A percentile compares a stretch with the other conserved stretches of the same genome.
These are phyloP conservation scores for Suillus lakei DNA, from an alignment of 768 basidiomycete genomes.

Conservation along the genomic window DNA sequence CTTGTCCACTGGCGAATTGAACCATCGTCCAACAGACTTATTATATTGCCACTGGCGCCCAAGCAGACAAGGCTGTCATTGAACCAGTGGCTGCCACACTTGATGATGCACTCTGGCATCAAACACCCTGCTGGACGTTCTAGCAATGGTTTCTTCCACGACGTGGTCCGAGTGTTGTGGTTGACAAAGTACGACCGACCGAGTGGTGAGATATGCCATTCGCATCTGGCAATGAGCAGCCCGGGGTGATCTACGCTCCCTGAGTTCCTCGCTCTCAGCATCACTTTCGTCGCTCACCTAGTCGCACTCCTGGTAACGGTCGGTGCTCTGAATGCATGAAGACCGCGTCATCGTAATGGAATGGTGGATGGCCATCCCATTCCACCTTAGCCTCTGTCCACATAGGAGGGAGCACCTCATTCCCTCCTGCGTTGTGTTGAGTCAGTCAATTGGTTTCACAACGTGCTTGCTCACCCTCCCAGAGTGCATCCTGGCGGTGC, in stretches of 20 bases:
- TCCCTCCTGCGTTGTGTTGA: too few species aligned
- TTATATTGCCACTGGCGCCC: not conserved
- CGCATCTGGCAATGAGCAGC: too few species aligned
- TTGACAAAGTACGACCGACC: constrained; percentile 1
- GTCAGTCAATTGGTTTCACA: too few species aligned
- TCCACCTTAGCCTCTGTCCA: too few species aligned
- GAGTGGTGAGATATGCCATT: not conserved
- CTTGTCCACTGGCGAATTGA: not conserved
- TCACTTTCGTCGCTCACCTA: not conserved
- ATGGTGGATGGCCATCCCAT: too few species aligned
- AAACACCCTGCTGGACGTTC: constrained; percentile 1
- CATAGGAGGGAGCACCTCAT: too few species aligned
- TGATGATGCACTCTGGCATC: not conserved
- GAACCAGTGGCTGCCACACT: not conserved
- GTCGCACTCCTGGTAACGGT: not conserved
- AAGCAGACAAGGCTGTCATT: not conserved
- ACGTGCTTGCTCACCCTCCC: too few species aligned
- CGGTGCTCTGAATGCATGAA: too few species aligned
- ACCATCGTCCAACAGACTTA: not conserved
- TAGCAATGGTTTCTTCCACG: not conserved
- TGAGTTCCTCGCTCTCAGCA: not conserved
- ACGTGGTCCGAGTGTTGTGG: not conserved
- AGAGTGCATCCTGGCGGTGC: too few species aligned
- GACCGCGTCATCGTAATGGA: too few species aligned
- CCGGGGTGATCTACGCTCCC: too few species aligned